Evolutionary conservation across 371 early-diverging fungal genomes (phyloP).

Genomic region (Chytridium lagenaria): DNA sequence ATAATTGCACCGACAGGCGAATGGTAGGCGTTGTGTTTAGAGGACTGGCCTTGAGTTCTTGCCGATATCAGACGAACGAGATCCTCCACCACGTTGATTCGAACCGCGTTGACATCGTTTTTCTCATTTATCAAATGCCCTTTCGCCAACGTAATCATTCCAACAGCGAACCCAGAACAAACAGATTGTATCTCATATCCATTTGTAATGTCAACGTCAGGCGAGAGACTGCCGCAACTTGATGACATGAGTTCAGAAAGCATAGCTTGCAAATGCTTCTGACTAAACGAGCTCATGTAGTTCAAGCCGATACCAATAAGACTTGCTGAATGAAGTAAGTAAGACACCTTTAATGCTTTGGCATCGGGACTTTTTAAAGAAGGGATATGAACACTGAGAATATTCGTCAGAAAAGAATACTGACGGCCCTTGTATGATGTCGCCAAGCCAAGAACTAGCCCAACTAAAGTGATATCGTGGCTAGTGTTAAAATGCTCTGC

Average conservation of each 20-base stretch:
- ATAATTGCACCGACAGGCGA: slow-evolving; percentile 75
- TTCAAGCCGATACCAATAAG: slow-evolving; percentile 79
- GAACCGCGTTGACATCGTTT: slow-evolving; percentile 60
- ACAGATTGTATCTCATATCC: slow-evolving; percentile 50
- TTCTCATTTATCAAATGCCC: slow-evolving; percentile 58
- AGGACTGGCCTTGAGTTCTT: slow-evolving; percentile 14
- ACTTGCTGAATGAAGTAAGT: slow-evolving; percentile 59
- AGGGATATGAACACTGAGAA: slow-evolving; percentile 77
- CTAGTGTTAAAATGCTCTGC: slow-evolving; percentile 30
- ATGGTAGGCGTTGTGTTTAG: slow-evolving; percentile 51
- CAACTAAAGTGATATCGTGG: slow-evolving; percentile 71
- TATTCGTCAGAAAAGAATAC: slow-evolving; percentile 65
- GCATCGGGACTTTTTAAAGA: slow-evolving; percentile 54
- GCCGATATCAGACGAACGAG: slow-evolving; percentile 61
- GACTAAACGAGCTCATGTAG: slow-evolving; percentile 69
- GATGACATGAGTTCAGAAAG: slow-evolving; percentile 66
- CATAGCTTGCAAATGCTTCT: slow-evolving; percentile 73
- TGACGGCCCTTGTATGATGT: slow-evolving; percentile 74
- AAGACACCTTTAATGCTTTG: neutral
- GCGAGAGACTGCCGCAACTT: neutral
- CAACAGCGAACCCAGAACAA: slow-evolving; percentile 78
- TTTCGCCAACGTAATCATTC: slow-evolving; percentile 75
- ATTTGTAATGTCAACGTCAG: neutral
- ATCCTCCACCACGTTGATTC: slow-evolving; percentile 64
- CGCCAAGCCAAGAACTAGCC: slow-evolving; percentile 76